Evolutionary conservation across 306 rosid species (phyloP).

Genomic region (Fragaria nilgerrensis): DNA sequence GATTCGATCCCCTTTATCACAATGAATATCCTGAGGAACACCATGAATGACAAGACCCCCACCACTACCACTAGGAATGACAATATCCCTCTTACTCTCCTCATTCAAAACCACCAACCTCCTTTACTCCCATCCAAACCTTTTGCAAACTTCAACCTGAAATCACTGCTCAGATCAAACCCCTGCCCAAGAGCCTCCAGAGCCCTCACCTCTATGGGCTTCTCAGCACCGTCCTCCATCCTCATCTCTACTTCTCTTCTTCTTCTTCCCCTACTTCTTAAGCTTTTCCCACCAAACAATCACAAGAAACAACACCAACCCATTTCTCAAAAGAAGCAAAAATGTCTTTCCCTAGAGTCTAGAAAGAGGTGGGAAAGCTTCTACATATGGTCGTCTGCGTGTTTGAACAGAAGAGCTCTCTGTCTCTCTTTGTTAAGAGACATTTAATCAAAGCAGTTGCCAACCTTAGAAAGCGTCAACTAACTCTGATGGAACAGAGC

Average conservation of each 20-base stretch:
- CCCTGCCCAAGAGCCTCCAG: slow-evolving; percentile 84
- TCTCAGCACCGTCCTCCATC: slow-evolving; percentile 34
- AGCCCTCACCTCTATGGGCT: slow-evolving; percentile 52
- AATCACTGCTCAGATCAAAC: slow-evolving; percentile 83
- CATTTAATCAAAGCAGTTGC: background rate
- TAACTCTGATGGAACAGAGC: background rate
- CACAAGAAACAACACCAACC: slow-evolving; percentile 1
- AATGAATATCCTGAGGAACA: slow-evolving; percentile 76
- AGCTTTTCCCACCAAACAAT: background rate
- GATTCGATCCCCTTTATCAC: slow-evolving; percentile 93
- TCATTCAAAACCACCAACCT: slow-evolving; percentile 80
- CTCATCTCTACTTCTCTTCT: slow-evolving; percentile 13
- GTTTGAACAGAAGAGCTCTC: background rate
- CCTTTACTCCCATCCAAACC: slow-evolving; percentile 36
- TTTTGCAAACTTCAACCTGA: slow-evolving; percentile 73
- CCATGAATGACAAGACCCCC: slow-evolving; percentile 51
- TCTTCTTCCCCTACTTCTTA: background rate
- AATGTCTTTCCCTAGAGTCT: background rate
- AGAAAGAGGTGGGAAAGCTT: background rate
- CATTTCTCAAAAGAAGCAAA: background rate
- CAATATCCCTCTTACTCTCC: slow-evolving; percentile 59
- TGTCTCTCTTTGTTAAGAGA: background rate
- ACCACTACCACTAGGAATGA: slow-evolving; percentile 55
- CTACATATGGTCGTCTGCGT: background rate
- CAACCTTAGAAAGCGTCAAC: background rate